Conservation (phyloP, 176 grass and related monocot species). For the barley (Hordeum vulgare) region DNA sequence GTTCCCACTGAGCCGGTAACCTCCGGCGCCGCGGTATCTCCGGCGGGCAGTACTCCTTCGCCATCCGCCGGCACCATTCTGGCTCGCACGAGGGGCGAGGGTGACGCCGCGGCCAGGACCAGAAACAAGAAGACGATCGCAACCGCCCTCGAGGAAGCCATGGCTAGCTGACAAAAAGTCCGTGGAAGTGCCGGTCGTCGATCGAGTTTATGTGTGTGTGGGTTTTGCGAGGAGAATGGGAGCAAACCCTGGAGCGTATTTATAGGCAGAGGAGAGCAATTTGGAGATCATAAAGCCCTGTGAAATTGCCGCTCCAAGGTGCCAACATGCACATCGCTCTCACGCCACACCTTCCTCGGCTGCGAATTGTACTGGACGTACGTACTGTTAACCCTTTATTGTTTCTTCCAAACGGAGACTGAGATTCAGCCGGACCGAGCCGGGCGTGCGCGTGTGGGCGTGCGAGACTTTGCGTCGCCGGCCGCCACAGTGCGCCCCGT, state of each 20-base stretch:
- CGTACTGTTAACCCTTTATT: neutral
- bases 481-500: slow-evolving; percentile 18
- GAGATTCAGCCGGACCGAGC: neutral
- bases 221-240: neutral
- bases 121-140: neutral
- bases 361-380: neutral
- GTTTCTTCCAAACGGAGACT: neutral
- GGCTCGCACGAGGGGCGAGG: neutral
- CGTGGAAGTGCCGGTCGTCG: neutral
- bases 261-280: neutral
- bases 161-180: neutral
- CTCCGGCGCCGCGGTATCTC: neutral
- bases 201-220: neutral
- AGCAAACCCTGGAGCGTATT: neutral
- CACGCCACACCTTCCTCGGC: neutral
- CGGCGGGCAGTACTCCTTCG: neutral
- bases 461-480: neutral
- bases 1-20: neutral
- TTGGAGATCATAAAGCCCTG: neutral
- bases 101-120: neutral
- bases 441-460: neutral
- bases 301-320: neutral
- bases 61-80: neutral
- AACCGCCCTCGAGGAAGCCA: neutral
- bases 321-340: neutral